phyloP scores from a whole-genome alignment of 2,329 filamentous ascomycete species.

The Chalaropsis thielavioides region DNA sequence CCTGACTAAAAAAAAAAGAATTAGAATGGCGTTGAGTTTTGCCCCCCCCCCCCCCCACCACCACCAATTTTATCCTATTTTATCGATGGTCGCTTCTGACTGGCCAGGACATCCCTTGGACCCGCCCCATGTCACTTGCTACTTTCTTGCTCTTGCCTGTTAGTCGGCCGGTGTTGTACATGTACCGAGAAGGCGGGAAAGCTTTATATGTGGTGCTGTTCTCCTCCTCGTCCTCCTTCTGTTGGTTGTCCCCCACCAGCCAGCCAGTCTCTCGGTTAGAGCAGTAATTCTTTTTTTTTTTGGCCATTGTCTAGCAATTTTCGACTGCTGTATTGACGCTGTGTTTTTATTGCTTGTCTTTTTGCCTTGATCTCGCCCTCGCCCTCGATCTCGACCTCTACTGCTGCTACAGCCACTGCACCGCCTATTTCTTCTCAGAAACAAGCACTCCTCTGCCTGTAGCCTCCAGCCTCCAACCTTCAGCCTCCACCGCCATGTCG shows the following conservation, averaged over 20 bases:
- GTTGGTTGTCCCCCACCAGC: not conserved
- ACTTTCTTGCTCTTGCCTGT: not conserved
- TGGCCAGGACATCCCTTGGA: not conserved
- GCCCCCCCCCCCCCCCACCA: not conserved
- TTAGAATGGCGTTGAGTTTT: not conserved
- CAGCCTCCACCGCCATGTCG: not conserved
- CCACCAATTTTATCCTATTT: not conserved
- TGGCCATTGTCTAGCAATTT: no score
- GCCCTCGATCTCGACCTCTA: not conserved
- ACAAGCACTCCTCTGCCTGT: not conserved
- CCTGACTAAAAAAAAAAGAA: not conserved
- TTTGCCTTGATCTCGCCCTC: no score
- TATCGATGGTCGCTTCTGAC: not conserved
- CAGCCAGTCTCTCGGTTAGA: not conserved
- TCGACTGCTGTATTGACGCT: no score
- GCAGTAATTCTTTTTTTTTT: no score
- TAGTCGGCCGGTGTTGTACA: not conserved
- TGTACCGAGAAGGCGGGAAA: constrained; percentile 3
- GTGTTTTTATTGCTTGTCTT: no score
- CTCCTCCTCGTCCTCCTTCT: constrained; percentile 1
- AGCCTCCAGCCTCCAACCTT: not conserved
- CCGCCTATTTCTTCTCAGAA: not conserved
- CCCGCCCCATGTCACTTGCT: not conserved
- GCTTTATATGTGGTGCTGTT: constrained; percentile 4
- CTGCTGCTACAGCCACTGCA: no score